Evolutionary conservation across 352 stramenopile genomes (phyloP).

Genomic region (Phytophthora crassamura): DNA sequence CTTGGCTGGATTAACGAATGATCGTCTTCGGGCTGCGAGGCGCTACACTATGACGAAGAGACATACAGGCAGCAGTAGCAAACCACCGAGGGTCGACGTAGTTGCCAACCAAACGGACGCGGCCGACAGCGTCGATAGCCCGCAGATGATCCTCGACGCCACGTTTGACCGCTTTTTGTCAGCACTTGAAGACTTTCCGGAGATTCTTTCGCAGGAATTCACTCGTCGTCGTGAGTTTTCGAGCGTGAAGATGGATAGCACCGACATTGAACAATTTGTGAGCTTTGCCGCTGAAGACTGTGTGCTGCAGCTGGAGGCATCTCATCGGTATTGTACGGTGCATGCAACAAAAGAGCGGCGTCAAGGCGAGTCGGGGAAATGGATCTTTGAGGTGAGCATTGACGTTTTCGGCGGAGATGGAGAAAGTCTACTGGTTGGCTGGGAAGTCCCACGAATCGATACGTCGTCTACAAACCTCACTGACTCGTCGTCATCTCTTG

Average conservation of each 20-base stretch:
- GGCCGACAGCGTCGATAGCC: neutral
- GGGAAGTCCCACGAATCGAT: slow-evolving; percentile 66
- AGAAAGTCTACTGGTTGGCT: slow-evolving; percentile 81
- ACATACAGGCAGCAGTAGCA: neutral
- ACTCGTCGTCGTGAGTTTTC: slow-evolving; percentile 69
- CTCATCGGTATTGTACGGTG: slow-evolving; percentile 75
- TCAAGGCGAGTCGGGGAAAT: slow-evolving; percentile 75
- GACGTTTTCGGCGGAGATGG: slow-evolving; percentile 66
- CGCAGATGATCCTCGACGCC: slow-evolving; percentile 25
- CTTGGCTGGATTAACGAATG: slow-evolving; percentile 62
- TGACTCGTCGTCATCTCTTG: neutral
- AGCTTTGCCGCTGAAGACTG: slow-evolving; percentile 83
- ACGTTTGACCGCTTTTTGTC: slow-evolving; percentile 46
- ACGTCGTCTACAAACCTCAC: neutral
- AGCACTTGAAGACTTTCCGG: slow-evolving; percentile 57
- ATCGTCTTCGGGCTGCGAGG: slow-evolving; percentile 53
- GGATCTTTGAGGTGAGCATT: slow-evolving; percentile 80
- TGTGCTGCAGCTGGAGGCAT: slow-evolving; percentile 67
- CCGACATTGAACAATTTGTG: slow-evolving; percentile 57
- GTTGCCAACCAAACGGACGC: slow-evolving; percentile 12
- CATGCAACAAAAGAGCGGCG: slow-evolving; percentile 73
- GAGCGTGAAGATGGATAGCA: slow-evolving; percentile 75
- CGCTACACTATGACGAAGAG: slow-evolving; percentile 30
- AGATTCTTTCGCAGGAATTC: slow-evolving; percentile 70
- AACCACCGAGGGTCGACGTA: neutral